These are phyloP conservation scores for Beauveria sp. DNA, from an alignment of 2,329 filamentous ascomycete genomes.

Conservation along the genomic window DNA sequence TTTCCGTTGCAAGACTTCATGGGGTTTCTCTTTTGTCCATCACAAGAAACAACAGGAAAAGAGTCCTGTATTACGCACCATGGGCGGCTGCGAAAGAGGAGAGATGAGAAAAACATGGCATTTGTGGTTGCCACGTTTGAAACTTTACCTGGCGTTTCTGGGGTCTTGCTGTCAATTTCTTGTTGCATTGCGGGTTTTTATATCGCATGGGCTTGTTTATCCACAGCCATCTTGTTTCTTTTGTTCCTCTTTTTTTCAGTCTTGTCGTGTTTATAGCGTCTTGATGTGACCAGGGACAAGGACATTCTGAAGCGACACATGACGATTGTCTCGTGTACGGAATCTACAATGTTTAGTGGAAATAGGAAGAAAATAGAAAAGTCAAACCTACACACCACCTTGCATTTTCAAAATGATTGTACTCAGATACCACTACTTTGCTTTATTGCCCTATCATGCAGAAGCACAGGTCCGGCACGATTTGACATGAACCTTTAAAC, in stretches of 20 bases:
- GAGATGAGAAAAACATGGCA: neutral
- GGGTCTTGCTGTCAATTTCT: neutral
- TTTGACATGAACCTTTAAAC: neutral
- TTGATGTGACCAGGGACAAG: too few relatives aligned
- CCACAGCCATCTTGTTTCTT: neutral
- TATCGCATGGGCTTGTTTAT: neutral
- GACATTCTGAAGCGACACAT: too few relatives aligned
- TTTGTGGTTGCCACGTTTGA: neutral
- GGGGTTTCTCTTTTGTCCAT: neutral
- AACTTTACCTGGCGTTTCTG: constrained; percentile 5
- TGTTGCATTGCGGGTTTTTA: neutral
- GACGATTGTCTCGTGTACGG: neutral
- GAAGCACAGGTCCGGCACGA: neutral
- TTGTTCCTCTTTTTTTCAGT: neutral
- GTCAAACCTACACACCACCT: too few relatives aligned
- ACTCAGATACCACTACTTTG: neutral
- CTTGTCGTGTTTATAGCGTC: neutral
- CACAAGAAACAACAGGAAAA: neutral
- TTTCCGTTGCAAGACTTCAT: neutral
- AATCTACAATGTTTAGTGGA: neutral
- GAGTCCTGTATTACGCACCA: neutral
- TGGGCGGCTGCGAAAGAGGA: neutral
- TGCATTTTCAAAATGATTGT: too few relatives aligned
- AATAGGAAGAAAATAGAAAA: neutral
- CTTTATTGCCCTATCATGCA: neutral